These are phyloP conservation scores for Coemansia umbellata DNA, from an alignment of 192 early-diverging fungal genomes.

Conservation along the genomic window DNA sequence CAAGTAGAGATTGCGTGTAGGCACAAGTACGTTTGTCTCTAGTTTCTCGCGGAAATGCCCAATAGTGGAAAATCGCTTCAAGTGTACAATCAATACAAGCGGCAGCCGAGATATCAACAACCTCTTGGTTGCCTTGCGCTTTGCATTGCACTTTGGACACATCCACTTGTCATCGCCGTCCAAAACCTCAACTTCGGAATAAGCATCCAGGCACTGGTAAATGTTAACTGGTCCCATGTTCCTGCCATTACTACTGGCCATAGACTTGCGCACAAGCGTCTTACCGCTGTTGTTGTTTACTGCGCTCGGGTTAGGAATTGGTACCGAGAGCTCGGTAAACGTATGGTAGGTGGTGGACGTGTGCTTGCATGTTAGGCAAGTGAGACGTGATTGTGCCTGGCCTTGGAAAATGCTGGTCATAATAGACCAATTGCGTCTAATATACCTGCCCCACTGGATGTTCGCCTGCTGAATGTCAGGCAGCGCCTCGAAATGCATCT, in stretches of 20 bases:
- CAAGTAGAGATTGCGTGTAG: constrained; percentile 63
- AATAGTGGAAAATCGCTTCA: constrained; percentile 91
- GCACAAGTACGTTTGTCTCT: constrained; percentile 82
- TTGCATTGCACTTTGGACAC: constrained; percentile 78
- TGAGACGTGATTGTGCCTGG: constrained; percentile 45
- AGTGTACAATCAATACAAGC: constrained; percentile 83
- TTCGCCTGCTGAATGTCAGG: constrained; percentile 58
- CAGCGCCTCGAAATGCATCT: constrained; percentile 63
- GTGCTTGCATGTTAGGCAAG: constrained; percentile 32
- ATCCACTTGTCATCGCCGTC: constrained; percentile 90
- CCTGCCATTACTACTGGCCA: not conserved
- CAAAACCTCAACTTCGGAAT: constrained; percentile 78
- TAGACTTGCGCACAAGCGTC: constrained; percentile 14
- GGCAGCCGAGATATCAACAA: constrained; percentile 79
- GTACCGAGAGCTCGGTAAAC: constrained; percentile 89
- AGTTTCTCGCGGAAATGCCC: constrained; percentile 94
- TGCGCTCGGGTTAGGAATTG: constrained; percentile 64
- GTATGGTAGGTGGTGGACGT: constrained; percentile 71
- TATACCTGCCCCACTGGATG: constrained; percentile 75
- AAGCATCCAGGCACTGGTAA: constrained; percentile 83
- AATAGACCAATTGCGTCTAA: constrained; percentile 70
- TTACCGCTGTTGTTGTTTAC: constrained; percentile 26
- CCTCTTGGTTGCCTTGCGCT: constrained; percentile 70
- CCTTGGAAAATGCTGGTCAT: constrained; percentile 90
- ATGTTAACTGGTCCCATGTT: constrained; percentile 41